phyloP scores from a whole-genome alignment of 441 rosid genomes.

The Adansonia rubrostipa region DNA sequence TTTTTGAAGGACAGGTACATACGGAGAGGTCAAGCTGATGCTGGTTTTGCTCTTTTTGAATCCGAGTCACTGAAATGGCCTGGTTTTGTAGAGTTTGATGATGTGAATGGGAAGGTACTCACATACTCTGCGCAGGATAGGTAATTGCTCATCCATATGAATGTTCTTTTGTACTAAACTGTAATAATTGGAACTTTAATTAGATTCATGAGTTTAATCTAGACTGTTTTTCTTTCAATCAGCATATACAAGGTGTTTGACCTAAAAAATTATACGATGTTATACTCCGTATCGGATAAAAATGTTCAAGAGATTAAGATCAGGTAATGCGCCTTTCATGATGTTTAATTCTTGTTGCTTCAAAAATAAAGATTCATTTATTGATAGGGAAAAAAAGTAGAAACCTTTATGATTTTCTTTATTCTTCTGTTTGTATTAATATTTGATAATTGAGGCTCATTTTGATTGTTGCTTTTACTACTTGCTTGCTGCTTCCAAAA shows the following conservation, averaged over 20 bases:
- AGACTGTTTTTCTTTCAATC: slow-evolving; percentile 23
- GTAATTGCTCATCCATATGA: slow-evolving; percentile 34
- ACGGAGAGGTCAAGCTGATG: slow-evolving; percentile 68
- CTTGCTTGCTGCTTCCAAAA: neutral
- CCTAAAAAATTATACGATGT: slow-evolving; percentile 63
- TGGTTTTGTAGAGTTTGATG: slow-evolving; percentile 83
- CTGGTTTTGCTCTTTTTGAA: slow-evolving; percentile 74
- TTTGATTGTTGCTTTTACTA: neutral
- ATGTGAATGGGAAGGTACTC: slow-evolving; percentile 76
- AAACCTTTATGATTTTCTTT: slow-evolving; percentile 11
- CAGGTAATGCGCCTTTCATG: slow-evolving; percentile 35
- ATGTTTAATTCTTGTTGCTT: neutral
- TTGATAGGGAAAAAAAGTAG: neutral
- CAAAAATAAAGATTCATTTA: neutral
- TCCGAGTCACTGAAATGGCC: slow-evolving; percentile 80
- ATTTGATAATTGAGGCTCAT: neutral
- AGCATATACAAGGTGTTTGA: slow-evolving; percentile 78
- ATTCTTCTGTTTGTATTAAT: neutral
- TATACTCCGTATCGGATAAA: slow-evolving; percentile 66
- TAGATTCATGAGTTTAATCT: slow-evolving; percentile 13
- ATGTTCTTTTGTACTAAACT: slow-evolving; percentile 10
- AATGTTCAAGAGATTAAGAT: slow-evolving; percentile 69
- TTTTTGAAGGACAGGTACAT: slow-evolving; percentile 45
- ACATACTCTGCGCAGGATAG: slow-evolving; percentile 75
- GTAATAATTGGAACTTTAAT: neutral